Base-by-base conservation (phyloP, 2,329 filamentous ascomycete genomes). In the Colletotrichum spaethianum region DNA sequence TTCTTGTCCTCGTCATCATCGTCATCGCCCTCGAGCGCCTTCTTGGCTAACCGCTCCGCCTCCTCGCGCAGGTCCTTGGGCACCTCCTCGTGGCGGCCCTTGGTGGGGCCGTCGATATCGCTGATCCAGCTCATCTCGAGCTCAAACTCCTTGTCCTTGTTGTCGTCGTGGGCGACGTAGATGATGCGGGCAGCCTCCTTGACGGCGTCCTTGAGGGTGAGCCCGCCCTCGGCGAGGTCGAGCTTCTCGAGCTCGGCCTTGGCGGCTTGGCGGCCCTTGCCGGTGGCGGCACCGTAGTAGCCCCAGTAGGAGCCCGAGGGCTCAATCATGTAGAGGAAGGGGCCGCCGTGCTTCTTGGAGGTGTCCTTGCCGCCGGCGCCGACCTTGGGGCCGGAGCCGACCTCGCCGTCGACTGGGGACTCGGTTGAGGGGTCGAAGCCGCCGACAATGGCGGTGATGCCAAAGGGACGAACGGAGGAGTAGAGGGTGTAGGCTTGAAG, bases 141-240 rank as follows among this genome's bases (percentile, higher is more conserved):
- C 90, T 99, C 96, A 80, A 98, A 99, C 76, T 98, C 96, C 88
- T 99, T 99, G 86, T 98, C 96, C 87, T 98, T 98, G 88, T 96
- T 98, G 83, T 99, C 96, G 83, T 98, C 96, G 82, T 99, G 96
- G 60, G 96, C 95, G 73, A 98, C 91, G 82, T 98, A 97, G 84
- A 99, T 98, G 84, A 99, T 99, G 74, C 95, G 89, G 68, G 96
- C 96, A 42, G 96, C 96, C 87, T 98, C 94, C 88, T 97, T 98
- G 79, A 99, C 94, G 62, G 93, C 96, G 80, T 98, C 92, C 80
- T 93, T 87, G 72, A 99, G 87, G 74, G 92, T 93, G 66, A 98
- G 89, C 61, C 89, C 92, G 67, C 91, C 93, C 14, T 92, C 92
- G 65, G 91, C 88, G 70, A 99, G 90, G 82, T 98, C 94, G 71